These are phyloP conservation scores for Plasmodium gonderi DNA, from an alignment of 169 alveolate species.

Conservation along the genomic window DNA sequence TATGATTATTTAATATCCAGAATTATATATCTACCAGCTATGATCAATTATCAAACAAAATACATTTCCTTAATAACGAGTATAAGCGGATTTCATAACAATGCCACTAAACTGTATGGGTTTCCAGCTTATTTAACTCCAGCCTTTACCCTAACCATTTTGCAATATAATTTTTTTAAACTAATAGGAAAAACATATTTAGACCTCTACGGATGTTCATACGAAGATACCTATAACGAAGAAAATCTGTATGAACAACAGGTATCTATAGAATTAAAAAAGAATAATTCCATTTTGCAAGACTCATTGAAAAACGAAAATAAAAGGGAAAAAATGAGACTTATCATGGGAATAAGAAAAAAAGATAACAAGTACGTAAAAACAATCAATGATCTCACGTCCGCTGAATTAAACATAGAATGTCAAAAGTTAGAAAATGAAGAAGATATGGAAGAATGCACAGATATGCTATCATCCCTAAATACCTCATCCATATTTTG, in stretches of 20 bases:
- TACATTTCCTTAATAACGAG: slow-evolving; percentile 36
- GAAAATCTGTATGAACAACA: not conserved
- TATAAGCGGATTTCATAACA: slow-evolving; percentile 38
- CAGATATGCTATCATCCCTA: slow-evolving; percentile 54
- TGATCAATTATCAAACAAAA: slow-evolving; percentile 50
- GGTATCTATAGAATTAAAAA: not conserved
- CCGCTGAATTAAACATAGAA: slow-evolving; percentile 23
- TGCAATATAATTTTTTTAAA: slow-evolving; percentile 49
- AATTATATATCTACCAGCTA: slow-evolving; percentile 33
- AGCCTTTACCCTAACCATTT: slow-evolving; percentile 23
- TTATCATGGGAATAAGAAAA: slow-evolving; percentile 15
- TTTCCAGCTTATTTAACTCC: slow-evolving; percentile 66
- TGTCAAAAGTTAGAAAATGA: slow-evolving; percentile 51
- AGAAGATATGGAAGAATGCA: slow-evolving; percentile 74
- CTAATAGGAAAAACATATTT: slow-evolving; percentile 32
- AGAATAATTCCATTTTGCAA: not conserved
- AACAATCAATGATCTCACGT: slow-evolving; percentile 25
- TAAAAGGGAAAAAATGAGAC: slow-evolving; percentile 21
- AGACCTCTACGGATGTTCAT: slow-evolving; percentile 34
- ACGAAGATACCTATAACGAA: not conserved
- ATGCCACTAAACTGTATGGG: slow-evolving; percentile 30
- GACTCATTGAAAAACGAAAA: not conserved
- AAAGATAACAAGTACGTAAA: not conserved
- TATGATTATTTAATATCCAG: slow-evolving; percentile 45
- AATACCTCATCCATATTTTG: slow-evolving; percentile 61